Conservation (phyloP, 2,329 filamentous ascomycete species). For the Geoglossum cookeanum region DNA sequence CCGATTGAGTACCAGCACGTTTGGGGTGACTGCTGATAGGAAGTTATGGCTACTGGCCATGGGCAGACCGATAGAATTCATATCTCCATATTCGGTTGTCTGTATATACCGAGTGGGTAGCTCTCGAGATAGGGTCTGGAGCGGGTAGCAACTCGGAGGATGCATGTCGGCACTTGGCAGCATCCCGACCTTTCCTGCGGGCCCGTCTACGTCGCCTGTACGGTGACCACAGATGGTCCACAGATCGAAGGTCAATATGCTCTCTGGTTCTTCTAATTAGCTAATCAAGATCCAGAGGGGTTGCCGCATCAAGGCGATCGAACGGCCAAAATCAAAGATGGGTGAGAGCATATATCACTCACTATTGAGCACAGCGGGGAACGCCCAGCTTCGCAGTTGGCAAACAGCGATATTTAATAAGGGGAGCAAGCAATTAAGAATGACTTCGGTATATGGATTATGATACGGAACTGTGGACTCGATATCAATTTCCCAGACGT, state of each 20-base stretch:
- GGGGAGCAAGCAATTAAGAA: background rate
- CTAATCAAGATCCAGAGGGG: background rate
- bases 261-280: background rate
- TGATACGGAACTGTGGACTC: background rate
- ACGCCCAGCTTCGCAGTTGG: background rate
- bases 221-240: background rate
- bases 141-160: background rate
- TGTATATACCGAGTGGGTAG: background rate
- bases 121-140: background rate
- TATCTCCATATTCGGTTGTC: background rate
- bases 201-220: background rate
- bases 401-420: background rate
- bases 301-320: background rate
- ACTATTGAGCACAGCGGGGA: background rate
- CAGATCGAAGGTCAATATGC: background rate
- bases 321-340: background rate
- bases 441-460: background rate
- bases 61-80: background rate
- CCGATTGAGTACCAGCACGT: background rate
- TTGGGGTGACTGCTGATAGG: background rate
- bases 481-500: background rate
- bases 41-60: background rate
- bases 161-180: background rate
- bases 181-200: background rate
- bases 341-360: background rate